These are phyloP conservation scores for Tetrapisispora phaffii DNA, from an alignment of 805 yeast genomes.

Conservation along the genomic window DNA sequence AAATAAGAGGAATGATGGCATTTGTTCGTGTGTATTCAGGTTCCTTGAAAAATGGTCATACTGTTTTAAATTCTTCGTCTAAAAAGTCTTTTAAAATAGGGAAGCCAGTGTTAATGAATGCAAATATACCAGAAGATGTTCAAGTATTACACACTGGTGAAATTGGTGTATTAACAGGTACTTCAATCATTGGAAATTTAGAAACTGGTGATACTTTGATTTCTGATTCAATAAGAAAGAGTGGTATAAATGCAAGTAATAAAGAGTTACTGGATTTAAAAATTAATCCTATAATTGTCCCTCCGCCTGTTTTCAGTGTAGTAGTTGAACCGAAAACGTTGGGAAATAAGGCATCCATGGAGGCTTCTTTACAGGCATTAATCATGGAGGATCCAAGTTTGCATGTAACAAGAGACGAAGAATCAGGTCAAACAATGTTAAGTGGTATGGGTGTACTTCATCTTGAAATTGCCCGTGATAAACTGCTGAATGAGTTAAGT, in stretches of 20 bases:
- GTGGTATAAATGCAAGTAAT: slow-evolving; percentile 37
- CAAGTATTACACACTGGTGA: slow-evolving; percentile 58
- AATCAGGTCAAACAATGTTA: slow-evolving; percentile 87
- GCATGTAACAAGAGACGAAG: slow-evolving; percentile 55
- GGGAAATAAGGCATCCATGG: slow-evolving; percentile 70
- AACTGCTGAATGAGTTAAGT: slow-evolving; percentile 70
- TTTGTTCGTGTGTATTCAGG: slow-evolving; percentile 89
- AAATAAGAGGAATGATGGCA: slow-evolving; percentile 70
- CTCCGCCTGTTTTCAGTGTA: slow-evolving; percentile 88
- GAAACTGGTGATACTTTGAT: slow-evolving; percentile 84
- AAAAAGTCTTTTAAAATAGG: slow-evolving; percentile 58
- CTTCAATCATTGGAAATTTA: slow-evolving; percentile 43
- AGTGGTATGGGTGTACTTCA: slow-evolving; percentile 98
- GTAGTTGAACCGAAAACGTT: slow-evolving; percentile 74
- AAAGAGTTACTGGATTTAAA: slow-evolving; percentile 33
- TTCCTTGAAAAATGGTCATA: slow-evolving; percentile 48
- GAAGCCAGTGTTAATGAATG: slow-evolving; percentile 75
- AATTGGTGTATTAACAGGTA: slow-evolving; percentile 59
- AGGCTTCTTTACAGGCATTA: slow-evolving; percentile 53
- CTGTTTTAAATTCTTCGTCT: slow-evolving; percentile 58
- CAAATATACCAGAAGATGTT: slow-evolving; percentile 73
- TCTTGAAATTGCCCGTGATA: slow-evolving; percentile 74
- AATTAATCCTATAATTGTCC: slow-evolving; percentile 69
- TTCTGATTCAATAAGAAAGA: slow-evolving; percentile 45
- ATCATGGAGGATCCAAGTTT: slow-evolving; percentile 89